Percentiles rank a stretch among this genome's conserved stretches.
These are phyloP conservation scores for Rhizophora mangle DNA, from an alignment of 345 rosid genomes.

Conservation along the genomic window DNA sequence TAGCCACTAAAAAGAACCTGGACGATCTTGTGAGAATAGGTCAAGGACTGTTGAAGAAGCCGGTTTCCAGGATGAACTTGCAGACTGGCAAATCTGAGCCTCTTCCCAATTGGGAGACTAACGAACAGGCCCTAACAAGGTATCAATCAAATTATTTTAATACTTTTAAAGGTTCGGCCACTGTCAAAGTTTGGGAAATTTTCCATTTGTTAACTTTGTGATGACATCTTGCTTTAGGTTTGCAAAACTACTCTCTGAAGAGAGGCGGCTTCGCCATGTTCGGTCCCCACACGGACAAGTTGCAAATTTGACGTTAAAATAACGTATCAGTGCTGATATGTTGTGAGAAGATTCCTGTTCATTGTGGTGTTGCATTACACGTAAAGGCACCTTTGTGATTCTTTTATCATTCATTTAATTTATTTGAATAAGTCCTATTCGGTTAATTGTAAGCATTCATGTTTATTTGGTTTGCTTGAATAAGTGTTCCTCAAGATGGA, in stretches of 20 bases:
- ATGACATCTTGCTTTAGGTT: conserved; percentile 16
- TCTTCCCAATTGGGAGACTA: not conserved
- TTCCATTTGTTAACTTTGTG: no score
- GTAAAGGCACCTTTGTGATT: no score
- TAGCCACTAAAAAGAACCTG: conserved; percentile 1
- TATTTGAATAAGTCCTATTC: no score
- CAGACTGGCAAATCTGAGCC: conserved; percentile 14
- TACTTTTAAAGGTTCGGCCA: no score
- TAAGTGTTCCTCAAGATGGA: no score
- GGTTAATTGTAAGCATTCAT: no score
- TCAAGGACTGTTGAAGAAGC: conserved; percentile 7
- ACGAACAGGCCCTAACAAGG: conserved; percentile 18
- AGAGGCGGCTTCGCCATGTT: conserved; percentile 20
- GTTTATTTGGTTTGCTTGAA: no score
- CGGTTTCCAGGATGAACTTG: conserved; percentile 10
- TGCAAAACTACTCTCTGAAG: conserved; percentile 24
- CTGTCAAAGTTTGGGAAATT: no score
- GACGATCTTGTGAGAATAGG: conserved; percentile 4
- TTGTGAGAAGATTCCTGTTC: not conserved
- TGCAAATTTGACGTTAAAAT: not conserved
- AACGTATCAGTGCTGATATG: not conserved
- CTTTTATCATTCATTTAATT: no score
- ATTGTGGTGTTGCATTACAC: no score
- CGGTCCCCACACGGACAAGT: conserved; percentile 5
- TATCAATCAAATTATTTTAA: not conserved